Conservation (phyloP, 2,329 filamentous ascomycete genomes). For the Aspergillus viridinutans region DNA sequence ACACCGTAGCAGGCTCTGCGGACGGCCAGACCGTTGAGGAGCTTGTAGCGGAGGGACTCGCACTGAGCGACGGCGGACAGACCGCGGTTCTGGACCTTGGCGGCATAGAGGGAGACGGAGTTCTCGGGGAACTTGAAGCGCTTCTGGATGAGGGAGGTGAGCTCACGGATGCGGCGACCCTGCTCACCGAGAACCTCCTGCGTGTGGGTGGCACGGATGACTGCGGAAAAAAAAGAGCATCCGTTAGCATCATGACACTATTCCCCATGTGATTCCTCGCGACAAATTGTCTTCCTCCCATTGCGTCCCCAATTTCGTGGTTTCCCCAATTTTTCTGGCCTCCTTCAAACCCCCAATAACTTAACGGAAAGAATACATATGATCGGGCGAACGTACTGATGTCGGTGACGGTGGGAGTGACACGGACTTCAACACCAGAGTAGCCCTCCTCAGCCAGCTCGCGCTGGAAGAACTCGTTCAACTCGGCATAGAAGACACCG, state of each 20-base stretch:
- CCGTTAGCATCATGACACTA: conserved; percentile 30
- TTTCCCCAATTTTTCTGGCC: conserved; percentile 3
- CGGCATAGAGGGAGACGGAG: conserved; percentile 98
- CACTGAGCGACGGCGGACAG: conserved; percentile 99
- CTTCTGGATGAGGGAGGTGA: conserved; percentile 99
- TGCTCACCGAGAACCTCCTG: conserved; percentile 99
- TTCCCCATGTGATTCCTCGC: conserved; percentile 7
- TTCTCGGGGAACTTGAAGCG: conserved; percentile 99
- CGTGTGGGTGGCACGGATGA: conserved; percentile 99
- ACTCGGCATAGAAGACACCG: conserved; percentile 99
- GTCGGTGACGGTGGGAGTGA: conserved; percentile 99
- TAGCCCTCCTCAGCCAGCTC: conserved; percentile 99
- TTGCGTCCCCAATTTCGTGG: conserved; percentile 1
- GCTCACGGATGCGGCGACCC: conserved; percentile 98
- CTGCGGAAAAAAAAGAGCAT: conserved; percentile 32
- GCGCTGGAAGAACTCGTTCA: conserved; percentile 99
- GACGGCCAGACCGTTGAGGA: conserved; percentile 98
- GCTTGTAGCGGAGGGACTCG: conserved; percentile 99
- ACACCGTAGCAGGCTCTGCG: conserved; percentile 99
- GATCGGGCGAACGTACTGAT: conserved; percentile 61
- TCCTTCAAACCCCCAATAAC: not conserved
- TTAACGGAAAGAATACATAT: conserved; percentile 13
- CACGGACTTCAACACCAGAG: conserved; percentile 99
- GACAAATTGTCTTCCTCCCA: conserved; percentile 4
- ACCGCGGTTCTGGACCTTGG: conserved; percentile 99